phyloP scores from a whole-genome alignment of 139 green algal species.

The Desmodesmus armatus region DNA sequence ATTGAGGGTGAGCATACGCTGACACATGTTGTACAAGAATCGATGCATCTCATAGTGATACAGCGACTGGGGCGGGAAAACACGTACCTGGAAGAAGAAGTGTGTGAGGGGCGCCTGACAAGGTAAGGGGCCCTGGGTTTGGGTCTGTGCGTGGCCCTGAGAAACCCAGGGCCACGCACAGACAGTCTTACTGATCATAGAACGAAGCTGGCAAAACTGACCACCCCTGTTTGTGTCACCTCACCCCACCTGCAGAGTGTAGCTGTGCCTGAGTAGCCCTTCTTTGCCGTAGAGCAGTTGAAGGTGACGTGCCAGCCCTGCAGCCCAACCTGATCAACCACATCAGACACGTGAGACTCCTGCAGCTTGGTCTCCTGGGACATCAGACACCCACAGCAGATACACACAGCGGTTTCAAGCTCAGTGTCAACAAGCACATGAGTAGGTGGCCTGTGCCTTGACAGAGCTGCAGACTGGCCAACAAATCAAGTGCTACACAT shows the following conservation, averaged over 20 bases:
- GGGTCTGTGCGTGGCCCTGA: too few relatives aligned
- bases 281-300: slow-evolving; percentile 64
- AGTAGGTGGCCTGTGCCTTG: too few relatives aligned
- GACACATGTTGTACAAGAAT: neutral
- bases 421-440: neutral
- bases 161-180: too few relatives aligned
- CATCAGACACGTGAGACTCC: slow-evolving; percentile 43
- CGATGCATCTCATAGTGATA: neutral
- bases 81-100: too few relatives aligned
- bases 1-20: neutral
- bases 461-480: neutral
- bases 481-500: neutral
- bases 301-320: slow-evolving; percentile 54
- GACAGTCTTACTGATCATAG: too few relatives aligned
- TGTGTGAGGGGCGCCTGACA: too few relatives aligned
- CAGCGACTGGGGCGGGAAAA: too few relatives aligned
- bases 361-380: slow-evolving; percentile 82
- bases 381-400: slow-evolving; percentile 57
- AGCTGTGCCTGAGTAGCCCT: slow-evolving; percentile 79
- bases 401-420: neutral
- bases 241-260: slow-evolving; percentile 57
- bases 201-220: too few relatives aligned
- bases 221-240: neutral
- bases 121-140: too few relatives aligned
- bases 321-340: slow-evolving; percentile 61